Conservation (phyloP, 257 asterid genomes). For the Fraxinus pennsylvanica region DNA sequence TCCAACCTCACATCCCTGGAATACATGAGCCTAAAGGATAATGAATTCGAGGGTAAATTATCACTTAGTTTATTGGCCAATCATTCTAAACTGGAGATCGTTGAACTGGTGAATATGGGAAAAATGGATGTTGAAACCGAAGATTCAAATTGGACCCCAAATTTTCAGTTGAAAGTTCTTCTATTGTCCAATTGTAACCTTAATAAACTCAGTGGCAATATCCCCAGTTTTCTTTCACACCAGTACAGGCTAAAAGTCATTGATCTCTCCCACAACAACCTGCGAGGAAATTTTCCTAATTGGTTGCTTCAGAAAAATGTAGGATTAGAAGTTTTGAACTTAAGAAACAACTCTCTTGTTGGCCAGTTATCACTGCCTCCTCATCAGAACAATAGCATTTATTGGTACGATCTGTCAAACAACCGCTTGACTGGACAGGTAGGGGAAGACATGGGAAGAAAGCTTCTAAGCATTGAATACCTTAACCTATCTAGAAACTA, state of each 20-base stretch:
- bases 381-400: not conserved
- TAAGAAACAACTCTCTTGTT: conserved; percentile 18
- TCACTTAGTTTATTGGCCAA: not conserved
- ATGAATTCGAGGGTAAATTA: conserved; percentile 17
- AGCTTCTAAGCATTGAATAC: too few species aligned
- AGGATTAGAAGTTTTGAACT: not conserved
- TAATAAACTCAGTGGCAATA: not conserved
- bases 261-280: conserved; percentile 18
- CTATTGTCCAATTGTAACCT: conserved; percentile 9
- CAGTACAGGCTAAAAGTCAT: conserved; percentile 14
- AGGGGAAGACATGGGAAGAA: not conserved
- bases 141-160: not conserved
- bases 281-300: conserved; percentile 12
- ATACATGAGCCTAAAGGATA: conserved; percentile 4
- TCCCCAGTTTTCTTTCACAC: conserved; percentile 8
- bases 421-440: conserved; percentile 1
- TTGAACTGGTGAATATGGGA: not conserved
- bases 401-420: conserved; percentile 9
- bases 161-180: conserved; percentile 14
- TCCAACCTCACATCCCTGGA: conserved; percentile 5
- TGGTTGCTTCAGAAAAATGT: not conserved
- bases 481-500: too few species aligned
- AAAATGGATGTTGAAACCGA: not conserved
- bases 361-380: not conserved
- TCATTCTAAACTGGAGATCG: conserved; percentile 2